Evolutionary conservation across 2,329 filamentous ascomycete species (phyloP).

Genomic region (Alternaria arbusti): DNA sequence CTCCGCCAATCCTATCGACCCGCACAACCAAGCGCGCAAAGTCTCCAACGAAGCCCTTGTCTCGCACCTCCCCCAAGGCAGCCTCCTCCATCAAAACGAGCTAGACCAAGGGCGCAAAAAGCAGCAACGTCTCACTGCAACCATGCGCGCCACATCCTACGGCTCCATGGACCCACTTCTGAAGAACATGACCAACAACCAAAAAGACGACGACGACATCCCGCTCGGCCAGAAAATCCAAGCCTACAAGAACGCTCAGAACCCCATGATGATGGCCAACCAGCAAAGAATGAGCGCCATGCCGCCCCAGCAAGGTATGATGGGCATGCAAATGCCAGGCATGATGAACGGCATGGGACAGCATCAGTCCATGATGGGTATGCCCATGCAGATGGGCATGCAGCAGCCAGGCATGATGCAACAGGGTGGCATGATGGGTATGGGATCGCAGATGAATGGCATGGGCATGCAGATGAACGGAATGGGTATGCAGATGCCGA

Average conservation of each 20-base stretch:
- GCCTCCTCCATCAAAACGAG: slow-evolving; percentile 50
- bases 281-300: slow-evolving; percentile 19
- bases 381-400: slow-evolving; percentile 6
- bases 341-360: slow-evolving; percentile 22
- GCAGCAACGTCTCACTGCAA: slow-evolving; percentile 43
- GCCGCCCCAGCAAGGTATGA: slow-evolving; percentile 20
- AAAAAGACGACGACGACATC: slow-evolving; percentile 35
- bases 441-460: background rate
- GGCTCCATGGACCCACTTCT: slow-evolving; percentile 39
- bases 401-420: slow-evolving; percentile 10
- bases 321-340: slow-evolving; percentile 26
- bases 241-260: slow-evolving; percentile 45
- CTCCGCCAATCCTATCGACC: slow-evolving; percentile 58
- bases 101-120: slow-evolving; percentile 47
- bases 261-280: slow-evolving; percentile 22
- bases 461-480: slow-evolving; percentile 13
- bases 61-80: slow-evolving; percentile 46
- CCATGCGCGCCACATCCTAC: slow-evolving; percentile 41
- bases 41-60: slow-evolving; percentile 45
- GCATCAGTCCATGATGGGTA: slow-evolving; percentile 12
- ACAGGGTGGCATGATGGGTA: slow-evolving; percentile 3
- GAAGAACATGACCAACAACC: slow-evolving; percentile 28
- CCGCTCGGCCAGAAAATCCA: slow-evolving; percentile 44
- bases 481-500: slow-evolving; percentile 11
- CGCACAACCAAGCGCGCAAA: slow-evolving; percentile 42